Evolutionary conservation across 2,329 filamentous ascomycete genomes (phyloP).

Genomic region (Emmonsiellopsis sp.): DNA sequence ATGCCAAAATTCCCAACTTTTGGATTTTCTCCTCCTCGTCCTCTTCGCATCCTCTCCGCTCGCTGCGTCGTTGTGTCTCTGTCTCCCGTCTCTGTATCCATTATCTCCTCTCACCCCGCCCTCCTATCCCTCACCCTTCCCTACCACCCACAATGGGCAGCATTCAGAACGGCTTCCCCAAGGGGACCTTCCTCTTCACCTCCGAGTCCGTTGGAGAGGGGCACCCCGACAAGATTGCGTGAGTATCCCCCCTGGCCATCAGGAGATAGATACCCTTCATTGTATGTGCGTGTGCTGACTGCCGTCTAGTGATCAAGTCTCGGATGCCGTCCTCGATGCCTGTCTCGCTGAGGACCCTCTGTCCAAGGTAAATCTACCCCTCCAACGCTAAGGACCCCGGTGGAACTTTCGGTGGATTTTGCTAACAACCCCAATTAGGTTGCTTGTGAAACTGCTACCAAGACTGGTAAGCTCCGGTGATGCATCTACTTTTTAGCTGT

Average conservation of each 20-base stretch:
- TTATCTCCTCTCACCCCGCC: not conserved
- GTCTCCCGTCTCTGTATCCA: constrained; percentile 6
- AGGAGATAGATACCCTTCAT: not conserved
- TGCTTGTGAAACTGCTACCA: constrained; percentile 97
- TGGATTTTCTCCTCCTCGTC: constrained; percentile 6
- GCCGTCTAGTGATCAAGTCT: constrained; percentile 70
- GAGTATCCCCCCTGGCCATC: constrained; percentile 23
- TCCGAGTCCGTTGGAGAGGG: constrained; percentile 85
- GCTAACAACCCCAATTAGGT: constrained; percentile 36
- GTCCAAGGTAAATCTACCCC: constrained; percentile 58
- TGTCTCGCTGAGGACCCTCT: constrained; percentile 89
- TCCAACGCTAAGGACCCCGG: constrained; percentile 3
- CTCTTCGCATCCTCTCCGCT: constrained; percentile 15
- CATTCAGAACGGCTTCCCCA: constrained; percentile 17
- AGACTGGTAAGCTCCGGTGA: constrained; percentile 61
- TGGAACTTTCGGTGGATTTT: not conserved
- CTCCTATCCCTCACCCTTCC: not conserved
- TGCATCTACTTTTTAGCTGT: constrained; percentile 4
- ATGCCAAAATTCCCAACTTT: not conserved
- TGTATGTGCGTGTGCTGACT: constrained; percentile 1
- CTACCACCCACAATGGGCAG: constrained; percentile 45
- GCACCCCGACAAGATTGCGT: constrained; percentile 92
- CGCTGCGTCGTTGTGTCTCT: constrained; percentile 12
- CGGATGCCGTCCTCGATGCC: constrained; percentile 96
- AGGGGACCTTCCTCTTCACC: constrained; percentile 76